Evolutionary conservation across 2,329 filamentous ascomycete genomes (phyloP), one percentile per base, ranked within the genome.

Genomic region (Diplodia corticola): DNA sequence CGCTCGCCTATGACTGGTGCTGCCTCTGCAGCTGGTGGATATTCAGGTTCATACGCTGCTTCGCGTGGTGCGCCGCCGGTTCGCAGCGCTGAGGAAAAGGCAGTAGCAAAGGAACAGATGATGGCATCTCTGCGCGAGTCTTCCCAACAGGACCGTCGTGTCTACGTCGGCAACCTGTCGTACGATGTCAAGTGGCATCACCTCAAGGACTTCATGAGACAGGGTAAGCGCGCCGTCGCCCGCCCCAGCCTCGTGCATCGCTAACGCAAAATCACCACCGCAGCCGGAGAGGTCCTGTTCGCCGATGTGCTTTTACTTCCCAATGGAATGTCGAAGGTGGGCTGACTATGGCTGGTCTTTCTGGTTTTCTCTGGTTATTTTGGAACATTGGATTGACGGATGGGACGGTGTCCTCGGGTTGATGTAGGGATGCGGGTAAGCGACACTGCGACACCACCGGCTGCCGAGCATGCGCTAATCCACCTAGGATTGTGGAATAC

Each of bases 271-370:
- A 69, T 46, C 64, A 30, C 69, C 69, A 46, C 71, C 77, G 74
- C 82, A 98, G 95, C 95, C 85, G 95, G 95, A 87, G 94, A 98
- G 82, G 95, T 99, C 81, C 89, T 98, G 84, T 99, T 97, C 85
- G 95, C 95, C 85, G 95, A 99, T 87, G 95, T 99, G 79, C 89
- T 99, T 83, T 87, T 97, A 82, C 93, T 99, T 90, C 95, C 95
- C 78, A 99, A 99, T 88, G 95, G 95, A 93, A 99, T 99, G 95
- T 98, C 94, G 92, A 99, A 99, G 94, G 94, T 98, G 93, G 92
- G 92, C 93, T 93, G 90, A 91, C 88, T 61, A 87, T 89, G 90
- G 90, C 88, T 91, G 91, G 91, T 89, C 84, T 84, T 84, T 83
- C 79, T 82, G 83, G 83, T 84, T 84, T 88, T 86, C 86, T 81